Evolutionary conservation across 73 alveolate species (phyloP), one percentile per base, ranked within the genome.

Genomic region (Uronychia setigera): DNA sequence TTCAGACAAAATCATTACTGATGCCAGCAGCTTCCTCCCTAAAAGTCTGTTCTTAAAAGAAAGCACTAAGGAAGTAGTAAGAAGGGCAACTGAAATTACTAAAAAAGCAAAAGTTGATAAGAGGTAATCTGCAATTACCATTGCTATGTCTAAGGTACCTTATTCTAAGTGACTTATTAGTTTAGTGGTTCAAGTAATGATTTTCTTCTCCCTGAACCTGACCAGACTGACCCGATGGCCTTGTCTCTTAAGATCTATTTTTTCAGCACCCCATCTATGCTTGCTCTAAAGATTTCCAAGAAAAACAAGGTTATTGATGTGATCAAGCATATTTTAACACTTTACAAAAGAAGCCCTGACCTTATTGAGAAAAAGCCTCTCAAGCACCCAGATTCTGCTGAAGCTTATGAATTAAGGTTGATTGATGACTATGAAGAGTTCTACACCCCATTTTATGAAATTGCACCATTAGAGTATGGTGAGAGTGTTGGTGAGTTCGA

Each of bases 371-470:
- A 78, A 32, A 35, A 78, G 35, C 85, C 80, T 29, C 35, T 76
- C 5, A 33, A 60, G 28, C 33, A 35, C 28, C 85, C 74, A 11
- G 76, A 84, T 60, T 33, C 26, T 9, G 88, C 88, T 1, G 87
- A 82, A 5, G 94, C 94, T 33, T 88, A 83, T 60, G 94, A 88
- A 77, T 27, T 88, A 26, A 82, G 94, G 31, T 58, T 83, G 19
- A 88, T 88, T n/a, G 94, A 88, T 59, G 94, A 88, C 74, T 88
- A 88, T 59, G 91, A 78, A 30, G 88, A 83, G 5, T 30, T 32
- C 60, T 88, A 81, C 59, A 80, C 76, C 35, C 94, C 94, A 0
- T 83, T 88, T 74, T 83, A 83, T 33, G 94, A 88, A n/a, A 60
- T 88, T 26, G 85, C 88, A 25, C 77, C 94, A 25, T 77, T 88